Evolutionary conservation across 176 grass and related monocot genomes (phyloP).

Genomic region (Juncus inflexus): DNA sequence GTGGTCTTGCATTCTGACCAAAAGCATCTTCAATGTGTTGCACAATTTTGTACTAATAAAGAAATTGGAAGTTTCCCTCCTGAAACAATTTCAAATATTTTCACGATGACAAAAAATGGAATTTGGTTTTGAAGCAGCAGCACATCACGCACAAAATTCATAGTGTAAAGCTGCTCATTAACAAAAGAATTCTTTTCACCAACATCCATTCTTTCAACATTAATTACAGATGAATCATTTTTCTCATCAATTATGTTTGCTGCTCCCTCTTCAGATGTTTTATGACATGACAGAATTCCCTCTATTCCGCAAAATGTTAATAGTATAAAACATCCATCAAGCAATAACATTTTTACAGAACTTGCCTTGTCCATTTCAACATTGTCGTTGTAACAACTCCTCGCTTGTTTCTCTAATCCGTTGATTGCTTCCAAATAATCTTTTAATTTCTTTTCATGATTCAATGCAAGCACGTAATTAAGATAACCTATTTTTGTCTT

Average conservation of each 20-base stretch:
- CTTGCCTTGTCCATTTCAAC: too few species aligned
- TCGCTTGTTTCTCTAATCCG: not conserved
- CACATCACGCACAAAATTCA: too few species aligned
- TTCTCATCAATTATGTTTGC: too few species aligned
- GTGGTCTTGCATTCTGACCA: not conserved
- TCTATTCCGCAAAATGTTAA: not conserved
- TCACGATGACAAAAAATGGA: too few species aligned
- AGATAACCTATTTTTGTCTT: not conserved
- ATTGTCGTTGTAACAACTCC: not conserved
- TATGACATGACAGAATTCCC: not conserved
- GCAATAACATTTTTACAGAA: not conserved
- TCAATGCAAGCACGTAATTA: not conserved
- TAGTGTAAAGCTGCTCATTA: too few species aligned
- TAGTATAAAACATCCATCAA: not conserved
- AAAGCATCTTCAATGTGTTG: not conserved
- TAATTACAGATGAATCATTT: too few species aligned
- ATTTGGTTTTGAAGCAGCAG: not conserved
- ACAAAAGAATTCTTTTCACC: too few species aligned
- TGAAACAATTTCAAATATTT: too few species aligned
- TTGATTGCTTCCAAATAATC: not conserved
- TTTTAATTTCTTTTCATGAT: not conserved
- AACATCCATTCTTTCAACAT: too few species aligned
- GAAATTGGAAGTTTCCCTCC: not conserved
- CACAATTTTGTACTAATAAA: not conserved
- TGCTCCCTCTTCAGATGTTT: too few species aligned